A percentile compares a stretch with the other conserved stretches of the same genome.
These are phyloP conservation scores for Cladosporium sp. DNA, from an alignment of 2,329 filamentous ascomycete species.

Conservation along the genomic window DNA sequence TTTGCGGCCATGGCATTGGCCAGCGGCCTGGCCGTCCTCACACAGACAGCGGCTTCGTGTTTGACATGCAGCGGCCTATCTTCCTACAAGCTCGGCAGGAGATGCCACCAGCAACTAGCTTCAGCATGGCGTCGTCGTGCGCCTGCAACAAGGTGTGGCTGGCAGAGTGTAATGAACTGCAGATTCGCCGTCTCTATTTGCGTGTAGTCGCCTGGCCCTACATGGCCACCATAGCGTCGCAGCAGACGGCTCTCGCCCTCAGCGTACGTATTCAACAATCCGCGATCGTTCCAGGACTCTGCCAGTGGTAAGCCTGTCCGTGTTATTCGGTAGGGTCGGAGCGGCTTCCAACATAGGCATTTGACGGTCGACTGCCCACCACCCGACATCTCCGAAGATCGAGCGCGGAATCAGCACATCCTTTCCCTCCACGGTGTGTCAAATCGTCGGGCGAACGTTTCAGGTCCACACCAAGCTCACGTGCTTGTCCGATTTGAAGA, in stretches of 20 bases:
- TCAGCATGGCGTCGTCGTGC: constrained; percentile 6
- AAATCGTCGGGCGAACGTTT: constrained; percentile 16
- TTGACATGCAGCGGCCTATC: constrained; percentile 8
- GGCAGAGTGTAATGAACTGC: constrained; percentile 1
- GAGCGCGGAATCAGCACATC: constrained; percentile 4
- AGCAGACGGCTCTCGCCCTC: constrained; percentile 15
- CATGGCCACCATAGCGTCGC: constrained; percentile 9
- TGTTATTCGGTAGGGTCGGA: constrained; percentile 14
- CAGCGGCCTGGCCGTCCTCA: constrained; percentile 11
- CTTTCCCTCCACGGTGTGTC: constrained; percentile 9
- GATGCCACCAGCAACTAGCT: constrained; percentile 14
- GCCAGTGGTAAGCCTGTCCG: not conserved
- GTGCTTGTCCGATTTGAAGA: constrained; percentile 16
- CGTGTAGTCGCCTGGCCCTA: constrained; percentile 12
- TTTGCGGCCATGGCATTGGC: constrained; percentile 8
- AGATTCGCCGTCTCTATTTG: constrained; percentile 2
- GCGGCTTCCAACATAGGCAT: constrained; percentile 11
- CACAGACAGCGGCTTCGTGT: constrained; percentile 10
- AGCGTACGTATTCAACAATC: constrained; percentile 5
- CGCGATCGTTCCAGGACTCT: not conserved
- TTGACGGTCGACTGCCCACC: not conserved
- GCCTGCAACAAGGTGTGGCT: constrained; percentile 9
- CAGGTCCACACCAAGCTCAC: constrained; percentile 17
- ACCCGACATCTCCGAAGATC: constrained; percentile 13
- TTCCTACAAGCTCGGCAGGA: constrained; percentile 13